These are phyloP conservation scores for Rutidosis leptorrhynchoides DNA, from an alignment of 129 eudicot genomes.

Conservation along the genomic window DNA sequence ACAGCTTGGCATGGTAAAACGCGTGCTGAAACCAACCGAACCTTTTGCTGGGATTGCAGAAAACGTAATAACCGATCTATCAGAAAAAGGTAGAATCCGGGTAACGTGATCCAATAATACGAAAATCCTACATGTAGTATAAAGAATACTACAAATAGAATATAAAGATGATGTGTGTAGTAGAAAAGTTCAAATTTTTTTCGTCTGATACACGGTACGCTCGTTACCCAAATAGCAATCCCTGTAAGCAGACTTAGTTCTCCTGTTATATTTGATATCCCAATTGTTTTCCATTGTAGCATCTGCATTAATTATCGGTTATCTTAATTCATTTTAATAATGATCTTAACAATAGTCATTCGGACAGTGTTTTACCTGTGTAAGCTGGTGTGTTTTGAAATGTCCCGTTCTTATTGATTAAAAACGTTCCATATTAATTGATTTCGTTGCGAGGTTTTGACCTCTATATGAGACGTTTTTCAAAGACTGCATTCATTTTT, in stretches of 20 bases:
- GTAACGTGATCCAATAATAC: conserved; percentile 56
- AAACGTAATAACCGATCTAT: conserved; percentile 56
- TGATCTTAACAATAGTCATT: neutral
- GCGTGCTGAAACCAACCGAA: conserved; percentile 56
- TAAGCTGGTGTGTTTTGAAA: conserved; percentile 43
- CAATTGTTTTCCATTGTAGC: conserved; percentile 54
- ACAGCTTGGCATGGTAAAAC: conserved; percentile 52
- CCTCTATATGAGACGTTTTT: too few relatives aligned
- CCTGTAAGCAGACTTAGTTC: conserved; percentile 57
- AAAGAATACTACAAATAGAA: conserved; percentile 50
- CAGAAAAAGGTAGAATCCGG: conserved; percentile 67
- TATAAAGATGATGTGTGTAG: conserved; percentile 68
- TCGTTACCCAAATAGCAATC: conserved; percentile 52
- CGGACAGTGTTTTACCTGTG: conserved; percentile 28
- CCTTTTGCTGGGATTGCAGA: conserved; percentile 65
- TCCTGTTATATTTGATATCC: conserved; percentile 70
- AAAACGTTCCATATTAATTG: too few relatives aligned
- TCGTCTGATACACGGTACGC: conserved; percentile 45
- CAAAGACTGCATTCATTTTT: too few relatives aligned
- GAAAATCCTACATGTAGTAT: conserved; percentile 62
- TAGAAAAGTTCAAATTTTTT: conserved; percentile 61
- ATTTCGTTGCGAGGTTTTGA: too few relatives aligned
- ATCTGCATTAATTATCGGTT: conserved; percentile 30
- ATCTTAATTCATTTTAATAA: neutral
- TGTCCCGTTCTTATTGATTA: too few relatives aligned